Evolutionary conservation across 1,284 basidiomycete species (phyloP), one percentile per base, ranked within the genome.

Genomic region (Ganoderma boninense): DNA sequence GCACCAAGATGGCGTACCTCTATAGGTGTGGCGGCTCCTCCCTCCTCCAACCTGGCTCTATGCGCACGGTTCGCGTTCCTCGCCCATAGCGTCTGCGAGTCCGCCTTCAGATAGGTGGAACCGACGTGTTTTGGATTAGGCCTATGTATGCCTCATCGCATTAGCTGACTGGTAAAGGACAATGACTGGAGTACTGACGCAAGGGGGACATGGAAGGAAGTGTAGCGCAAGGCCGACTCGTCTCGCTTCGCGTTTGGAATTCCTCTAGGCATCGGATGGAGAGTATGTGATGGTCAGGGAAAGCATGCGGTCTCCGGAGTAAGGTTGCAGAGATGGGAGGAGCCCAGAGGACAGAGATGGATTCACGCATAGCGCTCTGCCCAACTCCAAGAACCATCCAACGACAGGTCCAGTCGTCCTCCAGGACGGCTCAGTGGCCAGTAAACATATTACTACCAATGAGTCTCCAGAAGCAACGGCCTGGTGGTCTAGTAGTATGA

Each of bases 191-290:
- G 67, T 16, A 87, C 90, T 71, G 77, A 94, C 91, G 88, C 86
- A 69, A 93, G 80, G 40, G 94, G 94, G 13, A 94, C 92, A 81
- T 91, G 85, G 79, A 95, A 95, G n/a, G 87, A 84, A 6, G 94
- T 94, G 80, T 91, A 95, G 66, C 89, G 86, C 84, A 95, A 85
- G 13, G 93, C 92, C 68, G 89, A 90, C 74, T 95, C 94, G 83
- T 94, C 93, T 73, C 88, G 86, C 80, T 90, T 92, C 54, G 87
- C 89, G 77, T 93, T 93, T 35, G 93, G 92, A 65, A 95, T 87
- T 69, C 92, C 92, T 79, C 93, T 87, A 69, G 93, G 93, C 93
- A 95, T 95, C 7, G 59, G 40, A 42, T n/a, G 3, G 38, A 44
- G n/a, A 7, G n/a, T 43, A 38, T 13, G 4, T 5, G 13, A 23